Base-by-base conservation (phyloP, 2,329 filamentous ascomycete species). In the Colletotrichum australisinense region DNA sequence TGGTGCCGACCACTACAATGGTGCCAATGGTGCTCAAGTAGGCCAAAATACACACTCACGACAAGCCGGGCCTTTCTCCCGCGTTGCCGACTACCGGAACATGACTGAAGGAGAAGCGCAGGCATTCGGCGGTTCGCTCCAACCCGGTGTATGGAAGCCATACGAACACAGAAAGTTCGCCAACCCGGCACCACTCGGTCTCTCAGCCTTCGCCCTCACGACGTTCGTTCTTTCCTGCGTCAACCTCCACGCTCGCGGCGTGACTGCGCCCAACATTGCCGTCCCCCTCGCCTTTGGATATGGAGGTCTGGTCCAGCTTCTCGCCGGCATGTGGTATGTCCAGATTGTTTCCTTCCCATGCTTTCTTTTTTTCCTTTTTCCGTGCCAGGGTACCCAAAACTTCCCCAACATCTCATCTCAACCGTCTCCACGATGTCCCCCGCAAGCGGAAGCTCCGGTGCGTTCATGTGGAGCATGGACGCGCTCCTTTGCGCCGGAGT, bases 251-350 rank as follows among this genome's bases (percentile, higher is more conserved):
- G 85, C 91, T 3, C 88, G 91, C 14, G 88, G 86, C 70, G 85
- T 95, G 68, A 82, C 83, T 1, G 81, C 80, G 3, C 91, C 93
- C 59, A 93, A 91, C 80, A 88, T 96, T 68, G 91, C 93, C 57
- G 87, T 95, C 11, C 89, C 90, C 14, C 84, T 93, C 19, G 93
- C 93, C 6, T 92, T 93, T 77, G 93, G 89, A 28, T 95, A 95
- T 80, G 94, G 94, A 78, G 94, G 93, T 78, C 86, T 95, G 19
- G 90, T 95, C 55, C 94, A 97, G 85, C 87, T 96, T 63, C 86
- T 94, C 26, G 93, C 94, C 76, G 94, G 94, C 85, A 97, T 96
- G 94, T 97, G 94, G 94, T 95, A 88, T 82, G 90, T 87, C 30
- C 30, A 24, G 9, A 2, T 2, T 35, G 26, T 42, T n/a, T 67